A percentile compares a stretch with the other conserved stretches of the same genome.
Conservation (phyloP, 2,329 filamentous ascomycete species). For the Neofusicoccum sp. region DNA sequence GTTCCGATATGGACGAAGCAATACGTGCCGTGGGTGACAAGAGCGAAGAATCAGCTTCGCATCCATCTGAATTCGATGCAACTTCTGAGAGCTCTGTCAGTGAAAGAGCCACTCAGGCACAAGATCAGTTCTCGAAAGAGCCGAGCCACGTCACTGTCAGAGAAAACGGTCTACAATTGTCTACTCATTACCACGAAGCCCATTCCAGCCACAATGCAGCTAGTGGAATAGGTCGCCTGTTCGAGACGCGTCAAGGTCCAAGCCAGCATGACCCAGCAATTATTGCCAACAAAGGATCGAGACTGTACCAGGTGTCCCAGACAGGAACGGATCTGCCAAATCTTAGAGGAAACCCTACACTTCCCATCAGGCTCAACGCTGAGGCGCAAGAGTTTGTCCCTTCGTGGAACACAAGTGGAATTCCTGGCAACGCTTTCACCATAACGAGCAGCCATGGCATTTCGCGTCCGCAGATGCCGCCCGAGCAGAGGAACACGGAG, state of each 20-base stretch:
- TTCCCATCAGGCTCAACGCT: slow-evolving; percentile 9
- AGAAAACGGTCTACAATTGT: not conserved
- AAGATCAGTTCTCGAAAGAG: not conserved
- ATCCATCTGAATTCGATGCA: no score
- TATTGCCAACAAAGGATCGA: not conserved
- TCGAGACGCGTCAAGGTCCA: no score
- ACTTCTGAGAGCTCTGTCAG: not conserved
- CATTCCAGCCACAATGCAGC: not conserved
- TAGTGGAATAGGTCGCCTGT: no score
- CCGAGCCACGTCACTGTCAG: not conserved
- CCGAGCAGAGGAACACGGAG: not conserved
- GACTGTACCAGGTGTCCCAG: not conserved
- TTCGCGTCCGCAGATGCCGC: not conserved
- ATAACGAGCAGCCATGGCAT: not conserved
- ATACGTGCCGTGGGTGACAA: not conserved
- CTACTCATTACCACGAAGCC: not conserved
- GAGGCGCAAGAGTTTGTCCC: slow-evolving; percentile 19
- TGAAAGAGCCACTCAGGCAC: not conserved
- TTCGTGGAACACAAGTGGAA: not conserved
- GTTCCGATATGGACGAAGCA: no score
- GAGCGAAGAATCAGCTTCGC: not conserved
- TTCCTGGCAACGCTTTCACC: not conserved
- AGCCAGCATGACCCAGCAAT: not conserved
- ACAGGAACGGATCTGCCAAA: not conserved
- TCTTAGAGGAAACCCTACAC: not conserved